These are phyloP conservation scores for Neurospora intermedia DNA, from an alignment of 495 filamentous ascomycete genomes.

Conservation along the genomic window DNA sequence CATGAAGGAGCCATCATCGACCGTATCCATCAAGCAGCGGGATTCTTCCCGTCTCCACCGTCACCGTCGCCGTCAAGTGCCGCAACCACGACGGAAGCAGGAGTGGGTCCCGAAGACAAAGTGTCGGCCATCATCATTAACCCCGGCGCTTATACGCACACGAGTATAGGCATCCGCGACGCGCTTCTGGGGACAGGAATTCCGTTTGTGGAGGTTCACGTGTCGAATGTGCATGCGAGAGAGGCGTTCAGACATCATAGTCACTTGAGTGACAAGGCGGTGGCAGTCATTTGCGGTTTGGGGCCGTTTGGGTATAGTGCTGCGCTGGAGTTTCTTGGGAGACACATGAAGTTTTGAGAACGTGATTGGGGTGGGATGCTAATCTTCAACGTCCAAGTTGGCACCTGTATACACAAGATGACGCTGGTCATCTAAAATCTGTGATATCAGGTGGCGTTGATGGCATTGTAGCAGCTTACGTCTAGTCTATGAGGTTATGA, in stretches of 20 bases:
- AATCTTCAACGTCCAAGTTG: background rate
- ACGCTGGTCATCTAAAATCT: background rate
- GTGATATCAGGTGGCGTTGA: background rate
- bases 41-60: slow-evolving; percentile 8
- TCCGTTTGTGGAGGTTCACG: slow-evolving; percentile 63
- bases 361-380: slow-evolving; percentile 3
- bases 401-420: background rate
- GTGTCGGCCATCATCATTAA: slow-evolving; percentile 59
- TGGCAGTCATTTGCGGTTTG: slow-evolving; percentile 55
- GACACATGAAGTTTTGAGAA: slow-evolving; percentile 29
- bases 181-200: slow-evolving; percentile 52
- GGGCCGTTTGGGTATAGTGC: slow-evolving; percentile 60
- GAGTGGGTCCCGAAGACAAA: slow-evolving; percentile 7
- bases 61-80: background rate
- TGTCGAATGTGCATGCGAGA: slow-evolving; percentile 56
- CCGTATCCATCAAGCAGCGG: slow-evolving; percentile 46
- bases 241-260: slow-evolving; percentile 54
- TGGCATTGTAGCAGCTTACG: background rate
- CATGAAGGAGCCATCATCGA: slow-evolving; percentile 56
- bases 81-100: slow-evolving; percentile 1
- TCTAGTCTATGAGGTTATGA: background rate
- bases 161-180: slow-evolving; percentile 56
- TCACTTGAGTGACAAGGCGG: slow-evolving; percentile 61
- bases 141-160: slow-evolving; percentile 59
- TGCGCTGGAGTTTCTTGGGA: slow-evolving; percentile 51